phyloP scores from a whole-genome alignment of 2,329 filamentous ascomycete genomes.

The Mariannaea elegans region DNA sequence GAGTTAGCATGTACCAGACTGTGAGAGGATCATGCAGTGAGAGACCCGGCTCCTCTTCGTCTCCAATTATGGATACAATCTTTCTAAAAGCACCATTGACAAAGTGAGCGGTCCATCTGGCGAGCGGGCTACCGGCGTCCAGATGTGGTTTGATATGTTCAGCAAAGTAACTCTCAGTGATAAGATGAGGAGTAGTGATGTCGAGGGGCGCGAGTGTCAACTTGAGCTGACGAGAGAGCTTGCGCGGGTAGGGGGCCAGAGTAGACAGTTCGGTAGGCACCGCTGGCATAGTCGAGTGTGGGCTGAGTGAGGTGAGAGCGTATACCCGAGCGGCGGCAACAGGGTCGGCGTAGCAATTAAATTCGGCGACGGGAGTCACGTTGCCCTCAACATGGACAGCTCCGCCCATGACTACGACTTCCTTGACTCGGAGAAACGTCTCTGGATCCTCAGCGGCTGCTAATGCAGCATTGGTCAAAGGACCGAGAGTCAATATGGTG shows the following conservation, averaged over 20 bases:
- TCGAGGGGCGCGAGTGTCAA: slow-evolving; percentile 80
- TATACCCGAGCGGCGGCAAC: slow-evolving; percentile 80
- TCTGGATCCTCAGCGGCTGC: slow-evolving; percentile 90
- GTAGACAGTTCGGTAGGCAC: slow-evolving; percentile 59
- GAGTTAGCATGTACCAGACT: slow-evolving; percentile 79
- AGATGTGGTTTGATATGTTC: slow-evolving; percentile 63
- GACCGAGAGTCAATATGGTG: slow-evolving; percentile 89
- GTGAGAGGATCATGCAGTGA: slow-evolving; percentile 82
- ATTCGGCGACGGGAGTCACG: slow-evolving; percentile 85
- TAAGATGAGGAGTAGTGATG: slow-evolving; percentile 76
- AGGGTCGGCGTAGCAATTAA: slow-evolving; percentile 93
- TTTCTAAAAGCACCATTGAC: slow-evolving; percentile 76
- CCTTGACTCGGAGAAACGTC: slow-evolving; percentile 87
- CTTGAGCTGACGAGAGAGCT: slow-evolving; percentile 69
- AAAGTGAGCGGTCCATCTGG: slow-evolving; percentile 77
- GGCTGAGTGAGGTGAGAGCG: slow-evolving; percentile 77
- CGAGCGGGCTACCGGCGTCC: slow-evolving; percentile 74
- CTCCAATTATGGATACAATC: slow-evolving; percentile 69
- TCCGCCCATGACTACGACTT: slow-evolving; percentile 96
- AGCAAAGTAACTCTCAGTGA: slow-evolving; percentile 69
- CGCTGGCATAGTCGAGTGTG: slow-evolving; percentile 82
- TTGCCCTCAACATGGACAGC: slow-evolving; percentile 84
- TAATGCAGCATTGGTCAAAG: slow-evolving; percentile 90
- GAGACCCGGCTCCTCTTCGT: slow-evolving; percentile 66
- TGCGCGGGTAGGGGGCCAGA: slow-evolving; percentile 70